Conservation (phyloP, 805 yeast genomes). For the Teunomyces barrocoloradensis region DNA sequence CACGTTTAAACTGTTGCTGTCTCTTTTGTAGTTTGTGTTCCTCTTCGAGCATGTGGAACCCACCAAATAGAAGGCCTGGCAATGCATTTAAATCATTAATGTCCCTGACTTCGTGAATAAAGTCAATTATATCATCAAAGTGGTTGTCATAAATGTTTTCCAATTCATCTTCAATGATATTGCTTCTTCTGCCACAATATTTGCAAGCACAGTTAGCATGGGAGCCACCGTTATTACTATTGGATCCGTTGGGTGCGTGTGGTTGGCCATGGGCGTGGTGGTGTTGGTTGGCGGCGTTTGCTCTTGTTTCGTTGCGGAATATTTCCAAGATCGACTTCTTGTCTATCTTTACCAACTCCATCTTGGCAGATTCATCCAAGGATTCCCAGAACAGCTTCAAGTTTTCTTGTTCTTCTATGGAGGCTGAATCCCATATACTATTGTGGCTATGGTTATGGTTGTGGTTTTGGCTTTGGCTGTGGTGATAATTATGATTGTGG, state of each 20-base stretch:
- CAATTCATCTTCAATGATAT: constrained; percentile 72
- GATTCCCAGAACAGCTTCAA: constrained; percentile 65
- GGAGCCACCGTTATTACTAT: constrained; percentile 4
- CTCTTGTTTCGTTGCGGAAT: constrained; percentile 45
- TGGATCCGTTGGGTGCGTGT: constrained; percentile 7
- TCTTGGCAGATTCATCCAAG: constrained; percentile 57
- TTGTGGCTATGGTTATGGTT: constrained; percentile 7
- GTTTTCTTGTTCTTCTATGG: constrained; percentile 50
- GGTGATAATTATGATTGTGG: constrained; percentile 9
- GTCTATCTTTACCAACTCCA: constrained; percentile 61
- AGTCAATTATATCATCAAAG: constrained; percentile 46
- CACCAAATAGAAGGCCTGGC: constrained; percentile 35
- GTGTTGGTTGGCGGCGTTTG: constrained; percentile 7
- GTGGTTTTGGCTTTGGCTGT: background rate
- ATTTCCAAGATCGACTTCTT: constrained; percentile 65
- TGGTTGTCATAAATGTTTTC: constrained; percentile 70
- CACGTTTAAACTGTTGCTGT: constrained; percentile 13
- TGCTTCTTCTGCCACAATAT: constrained; percentile 72
- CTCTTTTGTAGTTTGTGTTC: constrained; percentile 29
- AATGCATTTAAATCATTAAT: constrained; percentile 35
- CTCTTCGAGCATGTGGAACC: constrained; percentile 34
- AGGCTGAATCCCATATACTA: constrained; percentile 47
- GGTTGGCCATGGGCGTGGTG: constrained; percentile 38
- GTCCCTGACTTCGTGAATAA: constrained; percentile 38
- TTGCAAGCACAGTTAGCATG: constrained; percentile 58